phyloP scores from a whole-genome alignment of 495 filamentous ascomycete species.

The Penicillium macrosclerotiorum region DNA sequence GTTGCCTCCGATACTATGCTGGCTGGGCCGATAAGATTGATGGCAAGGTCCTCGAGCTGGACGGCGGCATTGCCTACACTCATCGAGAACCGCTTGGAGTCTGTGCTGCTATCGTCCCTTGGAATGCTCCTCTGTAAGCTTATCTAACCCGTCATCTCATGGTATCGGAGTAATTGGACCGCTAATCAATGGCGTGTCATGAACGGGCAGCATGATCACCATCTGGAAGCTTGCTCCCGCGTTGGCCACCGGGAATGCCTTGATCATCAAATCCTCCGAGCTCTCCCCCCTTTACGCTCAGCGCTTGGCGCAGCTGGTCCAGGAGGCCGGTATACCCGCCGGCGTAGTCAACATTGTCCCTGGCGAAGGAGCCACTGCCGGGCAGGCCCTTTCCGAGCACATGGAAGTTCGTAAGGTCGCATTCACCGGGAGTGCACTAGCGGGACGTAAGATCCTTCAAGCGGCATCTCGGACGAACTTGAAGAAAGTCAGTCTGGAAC shows the following conservation, averaged over 20 bases:
- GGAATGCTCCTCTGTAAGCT: slow-evolving; percentile 34
- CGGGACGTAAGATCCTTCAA: slow-evolving; percentile 28
- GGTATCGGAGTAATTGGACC: too few relatives aligned
- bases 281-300: slow-evolving; percentile 85
- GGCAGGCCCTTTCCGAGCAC: slow-evolving; percentile 74
- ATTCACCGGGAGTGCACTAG: slow-evolving; percentile 25
- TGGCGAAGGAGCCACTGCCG: slow-evolving; percentile 75
- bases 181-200: too few relatives aligned
- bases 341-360: slow-evolving; percentile 88
- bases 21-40: slow-evolving; percentile 38
- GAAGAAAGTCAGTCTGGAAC: slow-evolving; percentile 47
- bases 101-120: slow-evolving; percentile 35
- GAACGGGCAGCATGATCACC: slow-evolving; percentile 80
- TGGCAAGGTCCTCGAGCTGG: slow-evolving; percentile 26
- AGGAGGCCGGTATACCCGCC: slow-evolving; percentile 82
- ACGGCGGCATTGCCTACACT: slow-evolving; percentile 26
- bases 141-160: too few relatives aligned
- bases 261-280: slow-evolving; percentile 91
- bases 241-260: slow-evolving; percentile 54
- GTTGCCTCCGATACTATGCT: slow-evolving; percentile 31
- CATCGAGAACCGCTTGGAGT: slow-evolving; percentile 36
- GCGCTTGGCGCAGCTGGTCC: slow-evolving; percentile 76
- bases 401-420: slow-evolving; percentile 73
- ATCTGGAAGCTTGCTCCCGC: slow-evolving; percentile 56
- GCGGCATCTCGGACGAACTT: slow-evolving; percentile 43